Percentiles rank a stretch among this genome's conserved stretches.
Evolutionary conservation across 257 asterid genomes (phyloP).

Genomic region (Solanum tacnaense): DNA sequence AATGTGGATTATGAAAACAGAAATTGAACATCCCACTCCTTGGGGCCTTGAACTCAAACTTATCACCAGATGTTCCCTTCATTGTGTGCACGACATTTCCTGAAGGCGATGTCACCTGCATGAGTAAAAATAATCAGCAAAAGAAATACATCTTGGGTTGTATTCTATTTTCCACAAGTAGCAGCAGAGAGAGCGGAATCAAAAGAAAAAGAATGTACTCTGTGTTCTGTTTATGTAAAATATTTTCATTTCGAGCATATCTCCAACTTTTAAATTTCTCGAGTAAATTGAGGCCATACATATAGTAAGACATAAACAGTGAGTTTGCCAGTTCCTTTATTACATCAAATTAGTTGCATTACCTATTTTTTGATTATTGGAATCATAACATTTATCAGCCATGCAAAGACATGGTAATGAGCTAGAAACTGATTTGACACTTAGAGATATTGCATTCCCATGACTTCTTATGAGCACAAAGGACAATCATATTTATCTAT

Average conservation of each 20-base stretch:
- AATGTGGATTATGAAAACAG: constrained; percentile 72
- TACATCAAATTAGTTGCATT: background rate
- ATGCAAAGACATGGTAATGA: background rate
- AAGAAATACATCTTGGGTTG: background rate
- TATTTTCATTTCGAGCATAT: background rate
- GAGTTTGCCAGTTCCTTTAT: background rate
- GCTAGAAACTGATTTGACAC: background rate
- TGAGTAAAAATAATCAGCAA: constrained; percentile 4
- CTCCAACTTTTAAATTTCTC: background rate
- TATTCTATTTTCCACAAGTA: background rate
- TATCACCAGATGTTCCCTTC: constrained; percentile 63
- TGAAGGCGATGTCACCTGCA: constrained; percentile 63
- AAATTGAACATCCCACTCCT: constrained; percentile 76
- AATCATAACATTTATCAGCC: background rate
- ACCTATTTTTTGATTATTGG: background rate
- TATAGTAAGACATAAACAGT: background rate
- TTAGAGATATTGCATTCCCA: background rate
- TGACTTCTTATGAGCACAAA: background rate
- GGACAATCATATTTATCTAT: background rate
- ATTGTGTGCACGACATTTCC: constrained; percentile 39
- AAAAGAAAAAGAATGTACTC: background rate
- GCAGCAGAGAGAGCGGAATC: background rate
- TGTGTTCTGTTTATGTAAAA: background rate
- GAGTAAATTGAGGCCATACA: background rate
- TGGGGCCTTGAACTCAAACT: constrained; percentile 74